phyloP scores from a whole-genome alignment of 1,284 basidiomycete genomes.

The Ustilago esculenta region DNA sequence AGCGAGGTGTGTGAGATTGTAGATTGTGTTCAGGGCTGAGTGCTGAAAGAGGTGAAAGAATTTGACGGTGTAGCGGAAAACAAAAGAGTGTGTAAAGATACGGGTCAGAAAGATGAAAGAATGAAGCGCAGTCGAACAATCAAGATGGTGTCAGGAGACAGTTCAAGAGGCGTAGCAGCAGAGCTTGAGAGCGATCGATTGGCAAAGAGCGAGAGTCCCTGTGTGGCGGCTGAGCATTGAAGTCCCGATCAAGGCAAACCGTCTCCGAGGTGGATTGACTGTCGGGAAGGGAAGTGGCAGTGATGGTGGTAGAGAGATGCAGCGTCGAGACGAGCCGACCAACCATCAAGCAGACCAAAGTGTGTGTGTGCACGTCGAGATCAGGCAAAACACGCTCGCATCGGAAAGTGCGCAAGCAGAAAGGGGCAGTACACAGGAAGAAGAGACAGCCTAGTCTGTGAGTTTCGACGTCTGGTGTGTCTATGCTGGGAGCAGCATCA shows the following conservation, averaged over 20 bases:
- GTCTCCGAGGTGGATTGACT: neutral
- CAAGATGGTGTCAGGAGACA: too few relatives aligned
- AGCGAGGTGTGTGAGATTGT: too few relatives aligned
- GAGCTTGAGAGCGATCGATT: too few relatives aligned
- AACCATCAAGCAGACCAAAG: neutral
- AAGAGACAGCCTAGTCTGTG: too few relatives aligned
- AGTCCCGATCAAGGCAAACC: too few relatives aligned
- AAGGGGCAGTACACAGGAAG: too few relatives aligned
- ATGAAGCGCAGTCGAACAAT: neutral
- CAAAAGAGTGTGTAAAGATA: constrained; percentile 2
- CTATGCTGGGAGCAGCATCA: too few relatives aligned
- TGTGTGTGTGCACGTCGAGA: neutral
- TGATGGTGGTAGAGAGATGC: neutral
- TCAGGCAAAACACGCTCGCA: too few relatives aligned
- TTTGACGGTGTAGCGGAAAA: neutral
- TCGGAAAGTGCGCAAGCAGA: too few relatives aligned
- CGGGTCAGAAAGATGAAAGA: neutral
- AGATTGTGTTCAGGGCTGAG: neutral
- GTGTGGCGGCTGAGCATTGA: too few relatives aligned
- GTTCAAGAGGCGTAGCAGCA: neutral
- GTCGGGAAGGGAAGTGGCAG: neutral
- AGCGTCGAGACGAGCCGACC: neutral
- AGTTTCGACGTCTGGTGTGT: too few relatives aligned
- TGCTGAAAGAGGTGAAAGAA: neutral
- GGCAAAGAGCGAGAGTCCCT: neutral